Percentiles rank a stretch among this genome's conserved stretches.
Conservation (phyloP, 2,329 filamentous ascomycete species). For the Fulvia fulva region DNA sequence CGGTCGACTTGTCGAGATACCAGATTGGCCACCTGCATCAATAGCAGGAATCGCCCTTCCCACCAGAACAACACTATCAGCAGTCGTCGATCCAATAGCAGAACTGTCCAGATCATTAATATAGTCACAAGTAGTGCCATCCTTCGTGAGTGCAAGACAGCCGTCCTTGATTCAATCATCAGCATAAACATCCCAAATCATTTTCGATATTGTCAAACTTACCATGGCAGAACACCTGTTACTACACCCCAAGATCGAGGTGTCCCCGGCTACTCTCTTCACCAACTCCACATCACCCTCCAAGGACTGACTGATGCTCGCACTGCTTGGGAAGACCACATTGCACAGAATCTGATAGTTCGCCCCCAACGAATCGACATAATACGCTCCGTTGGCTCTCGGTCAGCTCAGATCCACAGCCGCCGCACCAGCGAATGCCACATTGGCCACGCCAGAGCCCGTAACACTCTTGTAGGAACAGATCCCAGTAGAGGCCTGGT, state of each 20-base stretch:
- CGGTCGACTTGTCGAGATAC: not conserved
- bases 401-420: constrained; percentile 24
- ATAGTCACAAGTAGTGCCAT: constrained; percentile 16
- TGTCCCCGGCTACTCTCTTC: not conserved
- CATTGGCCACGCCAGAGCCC: not conserved
- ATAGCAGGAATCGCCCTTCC: constrained; percentile 12
- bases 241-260: constrained; percentile 18
- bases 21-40: not conserved
- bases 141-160: constrained; percentile 19
- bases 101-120: constrained; percentile 14
- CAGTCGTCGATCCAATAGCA: constrained; percentile 8
- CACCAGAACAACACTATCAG: constrained; percentile 21
- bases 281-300: not conserved
- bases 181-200: not conserved
- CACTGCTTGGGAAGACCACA: constrained; percentile 20
- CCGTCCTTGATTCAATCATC: not conserved
- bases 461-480: constrained; percentile 24
- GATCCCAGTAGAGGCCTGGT: constrained; percentile 2
- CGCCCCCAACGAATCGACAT: constrained; percentile 23
- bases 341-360: constrained; percentile 29
- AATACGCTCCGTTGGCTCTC: constrained; percentile 18
- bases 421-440: constrained; percentile 11
- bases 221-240: constrained; percentile 1
- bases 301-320: constrained; percentile 3
- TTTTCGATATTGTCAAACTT: not conserved